phyloP scores from a whole-genome alignment of 1,139 yeast genomes.

The Lodderomyces orthopsilosis region DNA sequence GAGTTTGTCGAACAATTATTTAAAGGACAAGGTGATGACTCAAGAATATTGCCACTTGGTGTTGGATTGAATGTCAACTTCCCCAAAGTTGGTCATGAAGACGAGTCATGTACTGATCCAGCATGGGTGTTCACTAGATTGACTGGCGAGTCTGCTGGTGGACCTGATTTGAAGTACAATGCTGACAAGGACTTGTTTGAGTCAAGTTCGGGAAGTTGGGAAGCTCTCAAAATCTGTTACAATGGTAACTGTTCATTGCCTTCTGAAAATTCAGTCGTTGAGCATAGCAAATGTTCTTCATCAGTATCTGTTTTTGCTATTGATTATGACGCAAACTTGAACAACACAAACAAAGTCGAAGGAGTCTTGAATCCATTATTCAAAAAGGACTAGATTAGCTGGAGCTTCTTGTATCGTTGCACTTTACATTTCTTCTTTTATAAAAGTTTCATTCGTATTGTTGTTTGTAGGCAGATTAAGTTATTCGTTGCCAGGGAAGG shows the following conservation, averaged over 20 bases:
- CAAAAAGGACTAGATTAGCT: background rate
- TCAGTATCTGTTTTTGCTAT: conserved; percentile 39
- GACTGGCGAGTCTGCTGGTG: conserved; percentile 30
- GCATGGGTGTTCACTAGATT: conserved; percentile 35
- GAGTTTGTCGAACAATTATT: conserved; percentile 34
- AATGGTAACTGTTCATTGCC: conserved; percentile 39
- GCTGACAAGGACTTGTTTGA: conserved; percentile 25
- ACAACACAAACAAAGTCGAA: conserved; percentile 25
- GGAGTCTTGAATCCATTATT: conserved; percentile 23
- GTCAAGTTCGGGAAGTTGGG: conserved; percentile 14
- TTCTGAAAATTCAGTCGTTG: conserved; percentile 29
- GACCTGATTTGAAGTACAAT: conserved; percentile 30
- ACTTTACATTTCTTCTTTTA: too few relatives aligned
- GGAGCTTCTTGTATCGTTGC: background rate
- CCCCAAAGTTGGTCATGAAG: conserved; percentile 37
- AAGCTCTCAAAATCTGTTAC: conserved; percentile 25
- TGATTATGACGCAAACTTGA: conserved; percentile 40
- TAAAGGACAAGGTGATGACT: conserved; percentile 25
- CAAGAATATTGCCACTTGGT: conserved; percentile 36
- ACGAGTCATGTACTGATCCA: conserved; percentile 34
- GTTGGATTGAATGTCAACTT: conserved; percentile 43
- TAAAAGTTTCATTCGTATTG: too few relatives aligned
- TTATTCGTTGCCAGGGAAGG: too few relatives aligned
- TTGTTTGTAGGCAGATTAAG: too few relatives aligned
- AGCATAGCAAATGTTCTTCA: conserved; percentile 26